Evolutionary conservation across 2,329 filamentous ascomycete genomes (phyloP).

Genomic region (Fusarium chlamydosporum): DNA sequence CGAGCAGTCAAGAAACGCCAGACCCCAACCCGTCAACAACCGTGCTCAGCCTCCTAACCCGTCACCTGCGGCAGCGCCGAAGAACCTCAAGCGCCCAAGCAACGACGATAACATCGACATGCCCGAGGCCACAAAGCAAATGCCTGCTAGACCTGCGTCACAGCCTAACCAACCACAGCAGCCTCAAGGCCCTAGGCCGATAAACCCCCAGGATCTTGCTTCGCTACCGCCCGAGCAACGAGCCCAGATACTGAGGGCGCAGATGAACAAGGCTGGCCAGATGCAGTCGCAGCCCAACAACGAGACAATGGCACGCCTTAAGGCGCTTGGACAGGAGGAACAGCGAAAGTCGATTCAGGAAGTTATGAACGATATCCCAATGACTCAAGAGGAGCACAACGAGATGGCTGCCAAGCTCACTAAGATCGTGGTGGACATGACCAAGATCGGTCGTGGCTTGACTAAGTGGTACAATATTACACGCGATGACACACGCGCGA

Average conservation of each 20-base stretch:
- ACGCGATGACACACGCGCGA: constrained; percentile 64
- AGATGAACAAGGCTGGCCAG: constrained; percentile 47
- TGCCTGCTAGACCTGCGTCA: constrained; percentile 43
- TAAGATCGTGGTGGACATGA: constrained; percentile 59
- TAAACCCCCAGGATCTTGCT: constrained; percentile 57
- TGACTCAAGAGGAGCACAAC: constrained; percentile 61
- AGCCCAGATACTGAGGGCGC: constrained; percentile 53
- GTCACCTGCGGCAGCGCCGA: constrained; percentile 58
- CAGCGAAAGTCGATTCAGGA: constrained; percentile 58
- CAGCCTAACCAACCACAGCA: constrained; percentile 47
- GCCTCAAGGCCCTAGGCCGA: constrained; percentile 38
- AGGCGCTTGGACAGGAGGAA: constrained; percentile 58
- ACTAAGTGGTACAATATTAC: constrained; percentile 64
- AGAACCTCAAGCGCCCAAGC: constrained; percentile 66
- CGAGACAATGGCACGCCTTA: constrained; percentile 54
- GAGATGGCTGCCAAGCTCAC: constrained; percentile 62
- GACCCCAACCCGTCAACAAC: constrained; percentile 52
- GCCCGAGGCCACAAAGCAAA: constrained; percentile 41
- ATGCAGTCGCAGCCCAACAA: constrained; percentile 33
- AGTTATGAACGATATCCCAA: constrained; percentile 61
- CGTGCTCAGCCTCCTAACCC: constrained; percentile 56
- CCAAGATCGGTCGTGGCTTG: constrained; percentile 61
- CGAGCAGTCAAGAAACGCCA: constrained; percentile 47
- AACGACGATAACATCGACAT: constrained; percentile 61
- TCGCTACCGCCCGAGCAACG: constrained; percentile 62